phyloP scores from a whole-genome alignment of 192 early-diverging fungal genomes.

The Irineochytrium annulatum region DNA sequence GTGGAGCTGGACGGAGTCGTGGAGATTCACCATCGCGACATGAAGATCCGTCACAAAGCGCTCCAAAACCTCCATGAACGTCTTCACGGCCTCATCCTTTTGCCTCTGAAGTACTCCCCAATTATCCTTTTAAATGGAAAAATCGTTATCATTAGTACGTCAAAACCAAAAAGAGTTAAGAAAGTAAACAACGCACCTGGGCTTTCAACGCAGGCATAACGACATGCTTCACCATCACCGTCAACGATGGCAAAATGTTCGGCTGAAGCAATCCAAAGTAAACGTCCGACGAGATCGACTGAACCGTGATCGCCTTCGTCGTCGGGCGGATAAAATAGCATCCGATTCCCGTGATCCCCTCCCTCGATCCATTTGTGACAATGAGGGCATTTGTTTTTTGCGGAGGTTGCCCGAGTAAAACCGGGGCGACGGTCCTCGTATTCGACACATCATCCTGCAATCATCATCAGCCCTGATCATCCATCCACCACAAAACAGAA shows the following conservation, averaged over 20 bases:
- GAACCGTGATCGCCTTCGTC: slow-evolving; percentile 53
- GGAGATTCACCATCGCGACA: slow-evolving; percentile 64
- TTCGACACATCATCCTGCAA: slow-evolving; percentile 12
- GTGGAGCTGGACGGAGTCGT: slow-evolving; percentile 56
- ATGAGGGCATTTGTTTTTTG: slow-evolving; percentile 38
- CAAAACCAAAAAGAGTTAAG: background rate
- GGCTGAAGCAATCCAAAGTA: slow-evolving; percentile 49
- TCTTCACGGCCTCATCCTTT: slow-evolving; percentile 51
- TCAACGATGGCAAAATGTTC: slow-evolving; percentile 52
- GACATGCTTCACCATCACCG: slow-evolving; percentile 57
- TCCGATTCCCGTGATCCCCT: slow-evolving; percentile 50
- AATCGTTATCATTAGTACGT: background rate
- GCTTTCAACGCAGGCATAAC: slow-evolving; percentile 53
- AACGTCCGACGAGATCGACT: slow-evolving; percentile 52
- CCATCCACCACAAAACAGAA: slow-evolving; percentile 1
- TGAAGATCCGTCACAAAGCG: slow-evolving; percentile 57
- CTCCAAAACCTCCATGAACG: slow-evolving; percentile 56
- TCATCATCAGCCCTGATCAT: background rate
- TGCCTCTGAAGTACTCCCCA: slow-evolving; percentile 53
- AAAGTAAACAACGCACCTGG: slow-evolving; percentile 31
- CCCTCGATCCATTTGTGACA: slow-evolving; percentile 50
- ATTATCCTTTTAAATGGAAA: slow-evolving; percentile 38
- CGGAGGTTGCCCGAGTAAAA: background rate
- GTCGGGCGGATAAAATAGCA: slow-evolving; percentile 52
- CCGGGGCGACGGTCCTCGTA: background rate